These are phyloP conservation scores for Fusarium concolor DNA, from an alignment of 2,329 filamentous ascomycete species.

Conservation along the genomic window DNA sequence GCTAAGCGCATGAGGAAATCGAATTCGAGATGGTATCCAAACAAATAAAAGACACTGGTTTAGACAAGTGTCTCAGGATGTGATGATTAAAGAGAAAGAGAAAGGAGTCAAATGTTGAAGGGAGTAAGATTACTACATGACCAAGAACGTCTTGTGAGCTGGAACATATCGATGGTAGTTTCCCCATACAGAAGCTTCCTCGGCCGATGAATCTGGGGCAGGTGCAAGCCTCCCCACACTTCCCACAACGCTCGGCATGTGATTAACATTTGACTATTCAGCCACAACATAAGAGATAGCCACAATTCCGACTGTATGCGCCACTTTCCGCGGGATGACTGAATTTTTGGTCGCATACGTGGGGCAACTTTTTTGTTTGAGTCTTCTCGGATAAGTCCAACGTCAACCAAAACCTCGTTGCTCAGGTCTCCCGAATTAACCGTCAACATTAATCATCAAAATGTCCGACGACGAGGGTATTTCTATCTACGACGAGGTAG, in stretches of 20 bases:
- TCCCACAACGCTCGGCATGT: slow-evolving; percentile 42
- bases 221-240: slow-evolving; percentile 43
- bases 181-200: slow-evolving; percentile 43
- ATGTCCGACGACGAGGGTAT: slow-evolving; percentile 74
- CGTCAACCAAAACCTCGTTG: neutral
- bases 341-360: slow-evolving; percentile 40
- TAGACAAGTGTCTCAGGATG: neutral
- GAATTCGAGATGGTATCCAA: slow-evolving; percentile 7
- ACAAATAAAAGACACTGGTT: neutral
- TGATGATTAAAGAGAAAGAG: neutral
- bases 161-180: slow-evolving; percentile 21
- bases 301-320: slow-evolving; percentile 18
- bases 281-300: slow-evolving; percentile 14
- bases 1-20: slow-evolving; percentile 26
- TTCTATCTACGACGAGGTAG: slow-evolving; percentile 95
- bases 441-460: slow-evolving; percentile 30
- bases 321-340: slow-evolving; percentile 29
- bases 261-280: slow-evolving; percentile 41
- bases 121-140: slow-evolving; percentile 23
- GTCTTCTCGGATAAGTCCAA: slow-evolving; percentile 7
- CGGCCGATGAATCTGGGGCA: slow-evolving; percentile 47
- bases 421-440: neutral
- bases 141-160: slow-evolving; percentile 28
- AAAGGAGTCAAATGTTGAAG: slow-evolving; percentile 2
- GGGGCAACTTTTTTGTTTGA: slow-evolving; percentile 43